These are phyloP conservation scores for grape (Vitis vinifera) DNA, from an alignment of 164 flowering plant species.

Conservation along the genomic window DNA sequence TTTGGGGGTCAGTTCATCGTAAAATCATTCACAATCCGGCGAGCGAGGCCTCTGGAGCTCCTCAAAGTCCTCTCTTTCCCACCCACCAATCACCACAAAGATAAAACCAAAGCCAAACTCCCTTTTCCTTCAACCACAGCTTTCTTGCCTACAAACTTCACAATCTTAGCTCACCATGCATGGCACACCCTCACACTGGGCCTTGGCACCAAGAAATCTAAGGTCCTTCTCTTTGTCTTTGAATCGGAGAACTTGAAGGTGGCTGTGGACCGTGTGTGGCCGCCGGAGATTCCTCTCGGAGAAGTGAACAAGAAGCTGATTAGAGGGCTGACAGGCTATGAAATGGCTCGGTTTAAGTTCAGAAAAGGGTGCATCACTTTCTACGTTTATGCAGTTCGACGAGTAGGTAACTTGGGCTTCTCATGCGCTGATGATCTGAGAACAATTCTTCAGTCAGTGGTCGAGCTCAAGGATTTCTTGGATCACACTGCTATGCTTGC, in stretches of 20 bases:
- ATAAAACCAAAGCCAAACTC: slow-evolving; percentile 7
- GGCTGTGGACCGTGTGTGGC: slow-evolving; percentile 68
- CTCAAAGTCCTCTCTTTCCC: slow-evolving; percentile 60
- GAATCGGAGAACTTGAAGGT: slow-evolving; percentile 58
- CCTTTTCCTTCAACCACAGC: slow-evolving; percentile 73
- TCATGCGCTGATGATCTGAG: slow-evolving; percentile 67
- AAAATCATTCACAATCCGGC: slow-evolving; percentile 82
- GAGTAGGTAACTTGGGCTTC: slow-evolving; percentile 55
- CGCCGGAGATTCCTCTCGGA: slow-evolving; percentile 80
- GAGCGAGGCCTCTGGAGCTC: slow-evolving; percentile 68
- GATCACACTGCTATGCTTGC: slow-evolving; percentile 99
- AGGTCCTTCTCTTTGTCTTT: slow-evolving; percentile 80
- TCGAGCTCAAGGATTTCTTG: slow-evolving; percentile 78
- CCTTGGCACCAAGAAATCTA: slow-evolving; percentile 91
- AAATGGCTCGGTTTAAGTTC: slow-evolving; percentile 91
- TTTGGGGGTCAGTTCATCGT: slow-evolving; percentile 89
- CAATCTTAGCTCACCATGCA: slow-evolving; percentile 92
- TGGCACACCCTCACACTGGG: slow-evolving; percentile 96
- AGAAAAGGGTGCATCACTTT: slow-evolving; percentile 91
- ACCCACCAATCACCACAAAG: slow-evolving; percentile 18
- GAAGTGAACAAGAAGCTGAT: slow-evolving; percentile 81
- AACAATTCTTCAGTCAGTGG: slow-evolving; percentile 62
- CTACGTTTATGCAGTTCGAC: slow-evolving; percentile 75
- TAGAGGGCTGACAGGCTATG: slow-evolving; percentile 57
- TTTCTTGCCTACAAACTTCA: slow-evolving; percentile 90